Base-by-base conservation (phyloP, 2,329 filamentous ascomycete genomes). In the Colletotrichum coccodes region DNA sequence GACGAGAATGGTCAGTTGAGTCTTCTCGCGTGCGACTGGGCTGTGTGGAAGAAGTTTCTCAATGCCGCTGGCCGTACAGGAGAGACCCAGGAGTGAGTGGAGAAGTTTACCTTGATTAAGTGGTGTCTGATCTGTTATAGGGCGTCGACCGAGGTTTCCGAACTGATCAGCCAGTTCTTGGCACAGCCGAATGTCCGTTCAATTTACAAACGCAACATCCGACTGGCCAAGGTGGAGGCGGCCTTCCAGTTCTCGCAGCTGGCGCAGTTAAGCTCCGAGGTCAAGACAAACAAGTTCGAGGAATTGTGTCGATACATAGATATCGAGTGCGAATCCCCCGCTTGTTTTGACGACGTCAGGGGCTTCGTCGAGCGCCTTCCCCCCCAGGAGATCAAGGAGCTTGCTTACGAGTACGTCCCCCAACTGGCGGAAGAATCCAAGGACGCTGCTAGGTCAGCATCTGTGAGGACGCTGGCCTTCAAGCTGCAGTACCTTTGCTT, bases 321-420 rank as follows among this genome's bases (percentile, higher is more conserved):
- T 2, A 75, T 78, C 38, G 77, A 83, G 60, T 76, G 74, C n/a
- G 70, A 70, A 0, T 80, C 76, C n/a, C 74, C 78, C 5, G 77
- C 79, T 7, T 84, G 79, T 63, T 87, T 88, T 62, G 80, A 83
- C 38, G 85, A 87, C 56, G 72, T 87, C 46, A 86, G 82, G 68
- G 70, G 71, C 1, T 86, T 84, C 62, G 75, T 84, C 3, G 80
- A 83, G 46, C 74, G 76, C 23, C 78, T 89, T 0, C 78, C 75
- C 1, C 75, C 80, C 3, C 72, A 77, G 0, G 84, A 86, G 7
- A 72, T 83, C 8, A 79, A 78, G 47, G 74, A 79, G 28, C 72
- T 87, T 8, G 76, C 84, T 4, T 76, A 81, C 7, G 69, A 78
- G 1, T 78, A 83, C 54, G 67, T 83, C 4, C 74, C 76, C 0